phyloP scores from a whole-genome alignment of 768 basidiomycete genomes.

The Amanita thiersii region DNA sequence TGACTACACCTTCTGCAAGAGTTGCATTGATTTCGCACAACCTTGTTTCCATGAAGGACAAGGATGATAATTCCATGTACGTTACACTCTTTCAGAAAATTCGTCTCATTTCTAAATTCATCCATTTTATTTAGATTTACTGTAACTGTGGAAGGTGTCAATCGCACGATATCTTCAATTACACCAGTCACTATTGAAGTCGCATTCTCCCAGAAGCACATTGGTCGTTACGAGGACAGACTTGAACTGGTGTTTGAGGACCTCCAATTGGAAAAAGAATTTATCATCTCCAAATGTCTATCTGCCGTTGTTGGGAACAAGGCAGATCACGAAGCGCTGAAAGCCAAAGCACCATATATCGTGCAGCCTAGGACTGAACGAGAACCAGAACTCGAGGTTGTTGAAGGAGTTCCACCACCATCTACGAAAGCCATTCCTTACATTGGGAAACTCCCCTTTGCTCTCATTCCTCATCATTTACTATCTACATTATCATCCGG shows the following conservation, averaged over 20 bases:
- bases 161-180: constrained; percentile 6
- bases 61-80: not conserved
- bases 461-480: constrained; percentile 5
- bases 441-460: constrained; percentile 4
- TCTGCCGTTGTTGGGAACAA: constrained; percentile 37
- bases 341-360: constrained; percentile 37
- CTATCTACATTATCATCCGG: constrained; percentile 4
- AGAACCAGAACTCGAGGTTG: constrained; percentile 7
- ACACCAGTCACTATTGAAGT: constrained; percentile 18
- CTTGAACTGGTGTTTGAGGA: constrained; percentile 48
- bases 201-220: constrained; percentile 23
- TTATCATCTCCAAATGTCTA: constrained; percentile 40
- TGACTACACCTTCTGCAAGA: constrained; percentile 16
- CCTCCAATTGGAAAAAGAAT: constrained; percentile 28
- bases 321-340: constrained; percentile 36
- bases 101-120: not conserved
- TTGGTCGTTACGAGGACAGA: constrained; percentile 46
- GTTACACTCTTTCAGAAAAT: not conserved
- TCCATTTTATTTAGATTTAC: constrained; percentile 1
- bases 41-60: constrained; percentile 3
- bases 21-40: constrained; percentile 5
- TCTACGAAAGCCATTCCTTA: constrained; percentile 7
- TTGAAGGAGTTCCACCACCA: constrained; percentile 6
- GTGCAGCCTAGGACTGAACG: constrained; percentile 15
- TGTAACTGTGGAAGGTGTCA: constrained; percentile 5